A percentile compares a stretch with the other conserved stretches of the same genome.
Evolutionary conservation across 306 rosid species (phyloP).

Genomic region (Cucurbita maxima): DNA sequence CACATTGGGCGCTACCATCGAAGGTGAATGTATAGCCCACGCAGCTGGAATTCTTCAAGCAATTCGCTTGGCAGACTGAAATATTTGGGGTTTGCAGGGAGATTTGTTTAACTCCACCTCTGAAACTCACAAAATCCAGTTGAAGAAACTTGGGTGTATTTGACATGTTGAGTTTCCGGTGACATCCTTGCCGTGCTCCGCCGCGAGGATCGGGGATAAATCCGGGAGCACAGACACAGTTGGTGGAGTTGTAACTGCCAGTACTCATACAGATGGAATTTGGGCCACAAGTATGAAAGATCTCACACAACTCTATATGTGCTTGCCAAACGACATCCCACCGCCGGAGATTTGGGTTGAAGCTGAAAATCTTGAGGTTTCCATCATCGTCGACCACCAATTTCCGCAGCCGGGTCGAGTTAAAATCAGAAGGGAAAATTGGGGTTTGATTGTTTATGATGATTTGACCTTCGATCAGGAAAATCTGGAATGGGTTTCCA

Average conservation of each 20-base stretch:
- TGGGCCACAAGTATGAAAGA: constrained; percentile 47
- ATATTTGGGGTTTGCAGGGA: constrained; percentile 12
- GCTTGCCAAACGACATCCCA: constrained; percentile 65
- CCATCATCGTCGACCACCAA: constrained; percentile 61
- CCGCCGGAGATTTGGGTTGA: constrained; percentile 5
- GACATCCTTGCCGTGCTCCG: constrained; percentile 28
- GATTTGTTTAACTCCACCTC: constrained; percentile 9
- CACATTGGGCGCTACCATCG: constrained; percentile 39
- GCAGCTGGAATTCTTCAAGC: constrained; percentile 18
- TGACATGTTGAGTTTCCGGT: constrained; percentile 15
- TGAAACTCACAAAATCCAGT: constrained; percentile 60
- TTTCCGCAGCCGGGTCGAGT: constrained; percentile 19
- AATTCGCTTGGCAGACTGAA: constrained; percentile 26
- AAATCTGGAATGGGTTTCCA: neutral
- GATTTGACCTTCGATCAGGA: constrained; percentile 27
- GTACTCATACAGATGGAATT: constrained; percentile 38
- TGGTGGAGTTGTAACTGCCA: constrained; percentile 6
- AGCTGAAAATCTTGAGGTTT: constrained; percentile 47
- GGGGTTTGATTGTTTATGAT: neutral
- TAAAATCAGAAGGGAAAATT: constrained; percentile 37
- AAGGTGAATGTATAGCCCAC: constrained; percentile 50
- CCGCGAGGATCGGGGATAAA: constrained; percentile 7
- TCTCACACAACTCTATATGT: constrained; percentile 22
- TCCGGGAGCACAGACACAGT: constrained; percentile 63
- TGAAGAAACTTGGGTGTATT: constrained; percentile 21